Base-by-base conservation (phyloP, 495 filamentous ascomycete genomes). In the Penicillium maclennaniae region DNA sequence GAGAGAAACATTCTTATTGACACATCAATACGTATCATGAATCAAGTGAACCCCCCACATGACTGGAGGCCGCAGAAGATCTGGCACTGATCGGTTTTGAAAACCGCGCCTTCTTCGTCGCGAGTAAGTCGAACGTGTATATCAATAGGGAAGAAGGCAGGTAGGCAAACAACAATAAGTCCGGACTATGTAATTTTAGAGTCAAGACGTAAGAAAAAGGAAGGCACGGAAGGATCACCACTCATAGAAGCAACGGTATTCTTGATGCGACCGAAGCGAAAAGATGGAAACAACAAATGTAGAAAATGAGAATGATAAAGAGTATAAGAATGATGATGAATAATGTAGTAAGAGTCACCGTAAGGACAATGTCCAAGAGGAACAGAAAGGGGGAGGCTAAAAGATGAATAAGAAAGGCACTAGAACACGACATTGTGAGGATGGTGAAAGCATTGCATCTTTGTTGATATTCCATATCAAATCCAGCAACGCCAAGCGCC, bases 401-500 rank as follows among this genome's bases (percentile, higher is more conserved):
- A 34, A 34, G 10, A 9, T n/a, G 28, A 31, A 31, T 14, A 14
- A 34, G 14, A 14, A 34, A 14, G 28, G 4, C 8, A 9, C 8
- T 9, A 34, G 4, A 34, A 34, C 31, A 34, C 31, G 31, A 34
- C 31, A 34, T 34, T 10, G 31, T 34, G 31, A 34, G 31, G 31
- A 14, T 14, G 31, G 31, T 34, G 31, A 34, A 34, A 34, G 10
- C 9, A 34, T 41, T 54, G 20, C 43, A 20, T 38, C 34, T 43
- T 50, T 52, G 14, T 16, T 27, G 9, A 21, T 41, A 34, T 39
- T 47, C 49, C 52, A 40, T 34, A 34, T 52, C 20, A 53, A 37
- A 54, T 62, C 45, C 43, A 19, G 42, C 28, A 56, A 61, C 63
- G 50, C 61, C 60, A 28, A 50, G 53, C 61, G 55, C 61, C 57